A percentile compares a stretch with the other conserved stretches of the same genome.
These are phyloP conservation scores for Lactarius psammicola DNA, from an alignment of 768 basidiomycete species.

Conservation along the genomic window DNA sequence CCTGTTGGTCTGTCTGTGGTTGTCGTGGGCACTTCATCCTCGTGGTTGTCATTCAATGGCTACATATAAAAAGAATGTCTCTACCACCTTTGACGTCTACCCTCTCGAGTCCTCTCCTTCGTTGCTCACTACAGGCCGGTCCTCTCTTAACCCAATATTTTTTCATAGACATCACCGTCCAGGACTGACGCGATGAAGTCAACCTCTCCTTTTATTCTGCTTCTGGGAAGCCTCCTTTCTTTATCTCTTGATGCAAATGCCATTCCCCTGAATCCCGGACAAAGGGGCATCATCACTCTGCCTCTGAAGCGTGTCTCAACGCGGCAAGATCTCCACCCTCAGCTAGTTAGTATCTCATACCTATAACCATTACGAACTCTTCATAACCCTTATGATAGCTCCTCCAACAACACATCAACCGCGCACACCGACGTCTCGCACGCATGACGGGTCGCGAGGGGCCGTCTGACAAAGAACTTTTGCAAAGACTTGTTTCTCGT, in stretches of 20 bases:
- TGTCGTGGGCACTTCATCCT: not conserved
- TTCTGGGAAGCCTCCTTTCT: conserved; percentile 53
- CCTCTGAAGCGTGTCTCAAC: conserved; percentile 42
- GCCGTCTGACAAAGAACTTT: conserved; percentile 50
- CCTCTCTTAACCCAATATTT: not conserved
- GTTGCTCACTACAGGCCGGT: conserved; percentile 14
- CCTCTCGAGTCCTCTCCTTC: conserved; percentile 6
- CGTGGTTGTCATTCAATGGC: not conserved
- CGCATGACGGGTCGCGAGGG: conserved; percentile 61
- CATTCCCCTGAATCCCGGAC: conserved; percentile 38
- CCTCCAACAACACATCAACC: conserved; percentile 71
- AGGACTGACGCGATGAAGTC: conserved; percentile 61
- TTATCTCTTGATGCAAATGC: conserved; percentile 44
- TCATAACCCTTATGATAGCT: conserved; percentile 40
- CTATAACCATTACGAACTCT: too few species aligned
- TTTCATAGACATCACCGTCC: conserved; percentile 68
- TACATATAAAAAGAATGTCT: conserved; percentile 5
- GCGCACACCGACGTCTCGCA: conserved; percentile 59
- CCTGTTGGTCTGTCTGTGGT: not conserved
- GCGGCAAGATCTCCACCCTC: conserved; percentile 41
- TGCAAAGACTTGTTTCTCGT: conserved; percentile 44
- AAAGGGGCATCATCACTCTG: conserved; percentile 40
- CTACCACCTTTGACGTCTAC: not conserved
- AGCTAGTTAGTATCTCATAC: conserved; percentile 38
- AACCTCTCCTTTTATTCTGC: conserved; percentile 47